These are phyloP conservation scores for Fagopyrum esculentum DNA, from an alignment of 148 eudicot genomes.

Conservation along the genomic window DNA sequence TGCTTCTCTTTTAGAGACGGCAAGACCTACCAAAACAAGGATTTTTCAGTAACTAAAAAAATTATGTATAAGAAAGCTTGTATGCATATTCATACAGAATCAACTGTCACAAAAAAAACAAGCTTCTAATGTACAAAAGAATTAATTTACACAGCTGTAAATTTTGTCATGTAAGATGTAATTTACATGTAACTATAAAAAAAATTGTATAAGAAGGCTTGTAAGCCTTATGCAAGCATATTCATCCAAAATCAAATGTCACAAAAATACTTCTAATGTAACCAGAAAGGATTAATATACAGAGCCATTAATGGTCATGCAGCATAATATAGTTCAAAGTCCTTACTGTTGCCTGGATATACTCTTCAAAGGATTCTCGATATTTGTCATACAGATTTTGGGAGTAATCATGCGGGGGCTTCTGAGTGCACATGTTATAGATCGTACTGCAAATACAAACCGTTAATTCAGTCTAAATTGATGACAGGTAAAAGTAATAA, in stretches of 20 bases:
- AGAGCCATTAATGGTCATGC: no score
- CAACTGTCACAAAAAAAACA: neutral
- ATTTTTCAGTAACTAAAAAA: neutral
- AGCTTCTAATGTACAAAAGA: neutral
- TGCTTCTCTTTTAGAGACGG: conserved; percentile 36
- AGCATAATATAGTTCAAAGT: neutral
- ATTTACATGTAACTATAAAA: neutral
- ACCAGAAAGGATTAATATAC: no score
- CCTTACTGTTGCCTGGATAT: conserved; percentile 27
- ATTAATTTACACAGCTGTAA: neutral
- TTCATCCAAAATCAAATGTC: no score
- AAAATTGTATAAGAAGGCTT: no score
- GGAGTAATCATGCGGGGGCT: conserved; percentile 32
- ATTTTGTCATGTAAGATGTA: neutral
- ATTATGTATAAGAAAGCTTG: neutral
- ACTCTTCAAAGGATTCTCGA: conserved; percentile 23
- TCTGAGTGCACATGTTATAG: conserved; percentile 42
- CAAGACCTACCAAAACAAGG: conserved; percentile 21
- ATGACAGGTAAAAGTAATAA: no score
- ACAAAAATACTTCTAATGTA: no score
- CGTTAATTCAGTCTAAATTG: no score
- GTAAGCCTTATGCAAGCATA: no score
- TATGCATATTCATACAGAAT: neutral
- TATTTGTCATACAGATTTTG: conserved; percentile 26
- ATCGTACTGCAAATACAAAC: conserved; percentile 21